Evolutionary conservation across 495 filamentous ascomycete genomes (phyloP).

Genomic region (Penicillium pulvis): DNA sequence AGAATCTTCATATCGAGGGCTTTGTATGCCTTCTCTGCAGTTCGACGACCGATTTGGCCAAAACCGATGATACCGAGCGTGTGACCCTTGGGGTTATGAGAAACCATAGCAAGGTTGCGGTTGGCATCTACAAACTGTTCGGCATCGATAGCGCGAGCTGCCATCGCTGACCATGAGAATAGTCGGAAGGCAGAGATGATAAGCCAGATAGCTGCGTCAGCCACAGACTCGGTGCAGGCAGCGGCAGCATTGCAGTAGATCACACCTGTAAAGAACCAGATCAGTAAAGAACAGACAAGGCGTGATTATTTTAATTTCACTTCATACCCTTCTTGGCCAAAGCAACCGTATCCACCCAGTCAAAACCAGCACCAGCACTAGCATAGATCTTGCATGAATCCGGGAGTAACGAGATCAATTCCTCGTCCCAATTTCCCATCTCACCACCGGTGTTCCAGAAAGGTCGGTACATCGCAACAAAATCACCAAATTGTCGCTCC

Average conservation of each 20-base stretch:
- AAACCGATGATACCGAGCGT: conserved; percentile 65
- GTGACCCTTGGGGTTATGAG: conserved; percentile 51
- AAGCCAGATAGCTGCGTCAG: conserved; percentile 59
- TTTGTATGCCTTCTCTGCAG: conserved; percentile 61
- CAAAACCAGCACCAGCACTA: conserved; percentile 73
- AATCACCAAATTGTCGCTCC: conserved; percentile 68
- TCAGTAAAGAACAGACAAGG: conserved; percentile 1
- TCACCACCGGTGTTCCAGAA: conserved; percentile 81
- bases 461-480: conserved; percentile 71
- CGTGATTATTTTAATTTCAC: neutral
- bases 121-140: conserved; percentile 59
- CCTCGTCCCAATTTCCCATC: conserved; percentile 76
- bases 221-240: conserved; percentile 68
- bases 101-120: conserved; percentile 52
- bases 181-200: conserved; percentile 67
- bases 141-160: conserved; percentile 33
- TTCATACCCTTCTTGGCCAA: conserved; percentile 63
- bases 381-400: conserved; percentile 67
- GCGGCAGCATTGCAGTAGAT: conserved; percentile 71
- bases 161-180: conserved; percentile 61
- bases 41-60: conserved; percentile 67
- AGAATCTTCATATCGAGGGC: conserved; percentile 69
- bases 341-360: conserved; percentile 73
- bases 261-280: conserved; percentile 48
- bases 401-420: conserved; percentile 68